Percentiles rank a stretch among this genome's conserved stretches.
Evolutionary conservation across 805 yeast species (phyloP).

Genomic region (Tetrapisispora taiwanensis): DNA sequence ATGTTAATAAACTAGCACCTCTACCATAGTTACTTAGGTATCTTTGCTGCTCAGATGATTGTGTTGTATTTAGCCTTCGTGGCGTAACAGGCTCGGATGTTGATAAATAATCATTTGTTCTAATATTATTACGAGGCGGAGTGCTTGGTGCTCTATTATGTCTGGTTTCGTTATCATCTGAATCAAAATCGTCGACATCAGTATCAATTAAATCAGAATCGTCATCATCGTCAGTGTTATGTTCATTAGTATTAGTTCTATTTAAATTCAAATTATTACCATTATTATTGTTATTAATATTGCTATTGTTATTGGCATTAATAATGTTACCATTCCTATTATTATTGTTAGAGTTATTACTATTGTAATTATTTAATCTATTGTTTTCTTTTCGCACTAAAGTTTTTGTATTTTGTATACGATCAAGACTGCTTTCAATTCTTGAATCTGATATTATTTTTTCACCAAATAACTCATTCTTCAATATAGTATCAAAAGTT

Average conservation of each 20-base stretch:
- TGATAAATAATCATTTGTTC: slow-evolving; percentile 6
- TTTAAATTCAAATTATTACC: background rate
- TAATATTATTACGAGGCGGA: slow-evolving; percentile 6
- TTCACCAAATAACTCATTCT: slow-evolving; percentile 87
- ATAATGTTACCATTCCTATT: background rate
- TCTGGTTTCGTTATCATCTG: slow-evolving; percentile 5
- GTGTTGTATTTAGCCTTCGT: slow-evolving; percentile 18
- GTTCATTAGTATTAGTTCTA: background rate
- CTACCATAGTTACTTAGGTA: slow-evolving; percentile 23
- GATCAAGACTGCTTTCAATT: slow-evolving; percentile 27
- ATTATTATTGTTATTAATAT: background rate
- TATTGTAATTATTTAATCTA: background rate
- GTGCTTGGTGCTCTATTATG: slow-evolving; percentile 3
- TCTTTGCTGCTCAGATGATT: slow-evolving; percentile 13
- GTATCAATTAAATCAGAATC: slow-evolving; percentile 3
- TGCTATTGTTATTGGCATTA: background rate
- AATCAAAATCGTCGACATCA: slow-evolving; percentile 3
- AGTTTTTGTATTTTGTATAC: slow-evolving; percentile 23
- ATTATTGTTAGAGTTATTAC: background rate
- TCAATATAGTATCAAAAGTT: slow-evolving; percentile 75
- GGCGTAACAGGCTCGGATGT: slow-evolving; percentile 30
- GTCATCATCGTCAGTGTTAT: background rate
- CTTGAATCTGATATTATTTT: slow-evolving; percentile 44
- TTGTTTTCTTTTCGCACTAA: background rate
- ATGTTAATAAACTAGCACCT: slow-evolving; percentile 58